phyloP scores from a whole-genome alignment of 495 filamentous ascomycete genomes.

The Penicillium taxi region DNA sequence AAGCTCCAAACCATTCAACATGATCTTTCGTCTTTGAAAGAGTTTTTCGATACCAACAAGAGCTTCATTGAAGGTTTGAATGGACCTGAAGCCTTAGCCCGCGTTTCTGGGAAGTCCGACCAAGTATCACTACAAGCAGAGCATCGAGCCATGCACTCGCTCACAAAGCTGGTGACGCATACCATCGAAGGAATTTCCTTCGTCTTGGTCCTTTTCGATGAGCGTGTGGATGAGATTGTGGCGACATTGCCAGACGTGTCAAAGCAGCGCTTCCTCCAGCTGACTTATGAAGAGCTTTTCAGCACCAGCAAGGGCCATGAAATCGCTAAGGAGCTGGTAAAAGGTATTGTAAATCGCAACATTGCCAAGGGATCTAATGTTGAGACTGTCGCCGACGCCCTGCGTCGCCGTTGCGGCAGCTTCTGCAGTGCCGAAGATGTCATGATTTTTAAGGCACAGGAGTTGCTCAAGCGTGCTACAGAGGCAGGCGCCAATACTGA shows the following conservation, averaged over 20 bases:
- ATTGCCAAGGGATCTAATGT: conserved; percentile 94
- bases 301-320: conserved; percentile 70
- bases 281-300: conserved; percentile 85
- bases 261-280: conserved; percentile 57
- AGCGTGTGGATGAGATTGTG: conserved; percentile 82
- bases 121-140: conserved; percentile 86
- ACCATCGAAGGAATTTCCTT: conserved; percentile 96
- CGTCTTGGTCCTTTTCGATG: conserved; percentile 84
- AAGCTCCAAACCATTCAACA: conserved; percentile 73
- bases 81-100: conserved; percentile 69
- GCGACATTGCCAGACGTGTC: conserved; percentile 62
- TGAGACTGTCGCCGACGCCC: conserved; percentile 88
- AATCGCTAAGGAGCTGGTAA: conserved; percentile 92
- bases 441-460: conserved; percentile 95
- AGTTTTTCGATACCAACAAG: conserved; percentile 77
- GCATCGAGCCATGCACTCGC: conserved; percentile 81
- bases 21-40: conserved; percentile 65
- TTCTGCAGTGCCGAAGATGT: conserved; percentile 98
- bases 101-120: conserved; percentile 69
- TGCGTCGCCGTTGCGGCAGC: conserved; percentile 82
- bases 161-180: conserved; percentile 70
- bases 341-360: conserved; percentile 95
- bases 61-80: conserved; percentile 86
- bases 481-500: conserved; percentile 70
- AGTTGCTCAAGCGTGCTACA: conserved; percentile 76